Evolutionary conservation across 768 basidiomycete genomes (phyloP).

Genomic region (Neoboletus subvelutipes): DNA sequence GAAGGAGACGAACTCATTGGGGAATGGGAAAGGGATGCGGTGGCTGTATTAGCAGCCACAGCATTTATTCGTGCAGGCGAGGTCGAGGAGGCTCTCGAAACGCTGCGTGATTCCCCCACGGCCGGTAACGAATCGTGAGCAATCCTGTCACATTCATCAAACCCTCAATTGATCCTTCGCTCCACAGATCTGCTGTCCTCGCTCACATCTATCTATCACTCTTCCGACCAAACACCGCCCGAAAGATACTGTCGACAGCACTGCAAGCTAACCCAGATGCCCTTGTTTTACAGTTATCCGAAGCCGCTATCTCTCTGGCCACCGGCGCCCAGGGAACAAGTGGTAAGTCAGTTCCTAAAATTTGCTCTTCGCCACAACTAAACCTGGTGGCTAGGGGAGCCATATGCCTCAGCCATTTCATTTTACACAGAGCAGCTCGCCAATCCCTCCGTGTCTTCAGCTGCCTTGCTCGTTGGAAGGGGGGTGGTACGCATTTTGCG

Average conservation of each 20-base stretch:
- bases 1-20: conserved; percentile 62
- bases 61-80: conserved; percentile 84
- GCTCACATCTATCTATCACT: conserved; percentile 92
- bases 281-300: conserved; percentile 84
- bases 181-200: conserved; percentile 69
- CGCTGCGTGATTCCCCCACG: conserved; percentile 66
- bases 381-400: conserved; percentile 22
- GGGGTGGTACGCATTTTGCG: conserved; percentile 77
- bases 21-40: conserved; percentile 69
- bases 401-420: conserved; percentile 43
- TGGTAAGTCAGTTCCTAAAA: conserved; percentile 32
- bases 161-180: not conserved
- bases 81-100: conserved; percentile 90
- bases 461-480: conserved; percentile 74
- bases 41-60: conserved; percentile 81
- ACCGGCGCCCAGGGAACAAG: conserved; percentile 70
- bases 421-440: conserved; percentile 85
- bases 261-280: conserved; percentile 89
- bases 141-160: not conserved
- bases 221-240: conserved; percentile 82
- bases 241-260: conserved; percentile 79
- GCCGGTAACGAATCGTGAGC: conserved; percentile 86
- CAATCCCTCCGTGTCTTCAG: conserved; percentile 74
- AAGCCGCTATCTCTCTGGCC: conserved; percentile 75
- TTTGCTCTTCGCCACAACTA: not conserved